Conservation (phyloP, 1,139 yeast species). For the Yamadazyma siamensis region DNA sequence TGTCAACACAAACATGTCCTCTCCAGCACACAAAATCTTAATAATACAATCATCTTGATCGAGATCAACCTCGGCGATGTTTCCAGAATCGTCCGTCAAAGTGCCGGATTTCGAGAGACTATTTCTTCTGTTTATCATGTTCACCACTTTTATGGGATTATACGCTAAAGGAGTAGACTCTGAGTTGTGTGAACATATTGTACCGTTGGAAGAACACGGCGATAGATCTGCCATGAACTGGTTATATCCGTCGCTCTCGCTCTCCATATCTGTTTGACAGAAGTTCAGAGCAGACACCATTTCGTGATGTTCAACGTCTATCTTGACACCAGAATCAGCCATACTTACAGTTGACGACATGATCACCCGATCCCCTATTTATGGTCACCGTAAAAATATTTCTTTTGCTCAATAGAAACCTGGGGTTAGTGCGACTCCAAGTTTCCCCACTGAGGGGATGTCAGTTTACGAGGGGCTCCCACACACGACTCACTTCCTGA, state of each 20-base stretch:
- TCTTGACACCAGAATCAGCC: too few species aligned
- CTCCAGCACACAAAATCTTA: slow-evolving; percentile 6
- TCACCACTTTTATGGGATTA: slow-evolving; percentile 11
- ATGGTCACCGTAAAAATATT: too few species aligned
- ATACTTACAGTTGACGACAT: too few species aligned
- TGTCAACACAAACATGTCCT: slow-evolving; percentile 2
- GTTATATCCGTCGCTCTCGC: slow-evolving; percentile 2
- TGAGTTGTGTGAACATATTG: slow-evolving; percentile 6
- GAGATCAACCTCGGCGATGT: slow-evolving; percentile 6
- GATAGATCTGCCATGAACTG: slow-evolving; percentile 10
- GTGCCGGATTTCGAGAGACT: slow-evolving; percentile 13
- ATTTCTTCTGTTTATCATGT: slow-evolving; percentile 10
- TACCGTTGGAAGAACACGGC: slow-evolving; percentile 18
- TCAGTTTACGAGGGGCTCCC: too few species aligned
- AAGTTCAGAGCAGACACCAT: not conserved
- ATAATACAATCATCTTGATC: slow-evolving; percentile 3
- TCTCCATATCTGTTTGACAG: not conserved
- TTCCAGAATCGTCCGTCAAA: slow-evolving; percentile 10
- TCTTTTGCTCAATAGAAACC: too few species aligned
- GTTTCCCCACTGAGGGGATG: not conserved
- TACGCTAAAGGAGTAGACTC: slow-evolving; percentile 6
- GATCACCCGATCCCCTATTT: too few species aligned
- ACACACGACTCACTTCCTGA: too few species aligned
- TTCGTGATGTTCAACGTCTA: too few species aligned
- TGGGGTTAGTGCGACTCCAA: not conserved